These are phyloP conservation scores for Physocladia obscura DNA, from an alignment of 192 early-diverging fungal genomes.

Conservation along the genomic window DNA sequence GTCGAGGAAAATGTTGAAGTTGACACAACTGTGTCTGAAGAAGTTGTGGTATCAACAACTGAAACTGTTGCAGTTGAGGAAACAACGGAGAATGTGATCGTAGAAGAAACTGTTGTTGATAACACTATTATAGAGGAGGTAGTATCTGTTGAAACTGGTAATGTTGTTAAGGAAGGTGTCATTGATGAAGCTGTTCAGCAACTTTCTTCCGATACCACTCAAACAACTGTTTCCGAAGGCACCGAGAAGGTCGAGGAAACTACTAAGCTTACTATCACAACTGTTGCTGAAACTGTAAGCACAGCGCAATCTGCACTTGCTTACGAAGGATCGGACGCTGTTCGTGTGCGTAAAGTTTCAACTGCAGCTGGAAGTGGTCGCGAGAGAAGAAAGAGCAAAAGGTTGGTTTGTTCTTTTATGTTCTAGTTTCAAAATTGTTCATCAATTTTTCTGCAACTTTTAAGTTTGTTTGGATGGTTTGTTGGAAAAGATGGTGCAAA, in stretches of 20 bases:
- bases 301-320: too few species aligned
- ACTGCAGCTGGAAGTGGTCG: background rate
- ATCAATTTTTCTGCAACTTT: background rate
- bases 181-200: background rate
- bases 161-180: background rate
- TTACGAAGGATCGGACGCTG: background rate
- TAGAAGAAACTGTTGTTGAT: background rate
- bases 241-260: background rate
- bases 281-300: too few species aligned
- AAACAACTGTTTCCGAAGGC: background rate
- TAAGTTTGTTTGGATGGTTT: constrained; percentile 23
- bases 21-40: background rate
- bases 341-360: constrained; percentile 13
- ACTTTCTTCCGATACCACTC: too few species aligned
- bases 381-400: constrained; percentile 18
- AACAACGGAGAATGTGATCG: background rate
- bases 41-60: background rate
- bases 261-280: too few species aligned
- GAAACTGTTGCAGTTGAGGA: background rate
- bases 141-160: background rate
- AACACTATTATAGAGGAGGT: background rate
- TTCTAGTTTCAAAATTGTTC: background rate
- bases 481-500: background rate
- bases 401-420: background rate
- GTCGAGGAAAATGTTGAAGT: background rate